Base-by-base conservation (phyloP, 768 basidiomycete species). In the Leccinum sublutescens region DNA sequence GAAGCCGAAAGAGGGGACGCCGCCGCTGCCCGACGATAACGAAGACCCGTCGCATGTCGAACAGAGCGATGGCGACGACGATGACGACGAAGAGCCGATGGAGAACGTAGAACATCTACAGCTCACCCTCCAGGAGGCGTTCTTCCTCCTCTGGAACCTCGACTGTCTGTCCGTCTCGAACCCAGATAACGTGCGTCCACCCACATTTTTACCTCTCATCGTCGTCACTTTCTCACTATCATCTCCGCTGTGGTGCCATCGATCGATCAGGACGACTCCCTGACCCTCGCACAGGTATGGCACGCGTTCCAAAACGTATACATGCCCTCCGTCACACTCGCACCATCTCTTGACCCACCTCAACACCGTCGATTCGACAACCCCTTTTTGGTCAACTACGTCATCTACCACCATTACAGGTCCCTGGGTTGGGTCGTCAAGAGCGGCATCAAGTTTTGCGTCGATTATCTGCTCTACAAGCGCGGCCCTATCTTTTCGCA, bases 351-450 rank as follows among this genome's bases (percentile, higher is more conserved):
- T 33, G 61, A 57, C 31, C 52, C 66, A 52, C 71, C 70, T 12
- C 55, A 59, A 65, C 55, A 56, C 29, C 74, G 80, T 29, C 82
- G 85, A 59, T 86, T 91, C 53, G 96, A 98, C 75, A 96, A 95
- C 70, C 95, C 95, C 0, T 95, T 98, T 76, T 76, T 99, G 25
- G 79, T 98, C 43, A 83, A 91, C 67, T 99, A 98, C 66, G 85
- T 88, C 52, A 85, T 85, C 3, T 97, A 95, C 68, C 96, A 98
- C 71, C 95, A 98, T 73, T 98, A 91, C 69, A 85, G 96, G 15
- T 94, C 95, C 4, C 81, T 98, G 8, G 97, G 97, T 25, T 99
- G 96, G 97, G 92, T 98, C 19, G 87, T 97, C 62, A 93, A 95
- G 74, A 85, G 87, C 29, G 97, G 97, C 1, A 87, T 97, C 79